Evolutionary conservation across 805 yeast genomes (phyloP), one percentile per base, ranked within the genome.

Genomic region (Millerozyma miso): DNA sequence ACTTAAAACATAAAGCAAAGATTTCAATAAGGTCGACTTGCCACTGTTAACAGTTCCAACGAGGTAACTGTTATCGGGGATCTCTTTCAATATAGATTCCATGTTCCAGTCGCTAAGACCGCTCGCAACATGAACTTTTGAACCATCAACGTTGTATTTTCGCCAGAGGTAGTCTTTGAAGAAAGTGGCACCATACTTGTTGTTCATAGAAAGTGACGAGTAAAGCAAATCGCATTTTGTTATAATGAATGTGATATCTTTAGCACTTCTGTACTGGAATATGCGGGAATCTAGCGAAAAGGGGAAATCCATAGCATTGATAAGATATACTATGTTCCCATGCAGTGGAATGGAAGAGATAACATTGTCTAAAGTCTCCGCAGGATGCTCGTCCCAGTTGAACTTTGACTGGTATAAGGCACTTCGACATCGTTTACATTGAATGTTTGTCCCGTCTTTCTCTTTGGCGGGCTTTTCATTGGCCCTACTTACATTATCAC

Each of bases 241-340:
- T 14, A 76, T 54, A 2, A 74, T 58, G 40, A 70, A 73, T 37
- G 62, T 62, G 18, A 76, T 51, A 4, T 65, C 60, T n/a, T 51
- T 42, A 0, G 71, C 62, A 3, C 63, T 50, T 23, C 72, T 51
- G 35, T 56, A 58, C 32, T 65, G 53, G 19, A 67, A 53, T 6
- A 77, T 60, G 2, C 54, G 49, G 5, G 55, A 51, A 44, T 73
- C 64, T 2, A 82, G 53, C 4, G 82, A 72, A 33, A 83, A 63
- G 1, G 97, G 96, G 55, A 87, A 86, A 50, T 87, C 95, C 12
- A 74, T 59, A 1, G 85, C 80, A 31, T 85, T 81, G 7, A 83
- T 66, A 1, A 85, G 79, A 54, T 84, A 81, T 2, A 83, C 73
- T 1, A 84, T 50, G 6, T 71, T 70, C 3, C 78, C 73, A 26